Base-by-base conservation (phyloP, 345 rosid genomes). In the Physaria fendleri region DNA sequence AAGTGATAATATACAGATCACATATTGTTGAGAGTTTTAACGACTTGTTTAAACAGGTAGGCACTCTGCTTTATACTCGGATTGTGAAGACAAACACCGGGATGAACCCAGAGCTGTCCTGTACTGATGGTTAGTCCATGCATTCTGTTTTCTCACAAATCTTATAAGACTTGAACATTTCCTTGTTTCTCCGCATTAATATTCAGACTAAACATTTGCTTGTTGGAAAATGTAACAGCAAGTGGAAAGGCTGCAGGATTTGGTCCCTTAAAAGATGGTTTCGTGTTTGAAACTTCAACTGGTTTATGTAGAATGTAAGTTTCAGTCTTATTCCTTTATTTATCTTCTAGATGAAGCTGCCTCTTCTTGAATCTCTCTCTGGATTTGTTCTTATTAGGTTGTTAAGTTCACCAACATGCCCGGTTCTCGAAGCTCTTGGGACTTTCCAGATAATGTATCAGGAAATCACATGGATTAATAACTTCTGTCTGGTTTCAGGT, bases 351-450 rank as follows among this genome's bases (percentile, higher is more conserved):
- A 49, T 16, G 15, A 5, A 15, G 34, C 2, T 3, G 5, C 40
- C 16, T 18, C 56, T 17, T 50, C 56, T 16, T 12, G 56, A 51
- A 12, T 30, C 40, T 11, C 9, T 50, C 16, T 28, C 32, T 12
- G 2, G n/a, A n/a, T 5, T 51, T 51, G 0, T 32, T 3, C 40
- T 50, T 30, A 50, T 49, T 51, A 51, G 56, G 56, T 51, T 51
- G 23, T 18, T 51, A 27, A 51, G 56, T 12, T 51, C 56, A 51
- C 56, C 56, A 51, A 51, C 56, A 30, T 51, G 40, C 56, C 56
- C 40, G 0, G 56, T 51, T 17, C 56, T 51, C 6, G 56, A 32
- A 32, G 38, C 56, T 51, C 56, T 51, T 32, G 56, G 56, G 1
- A 51, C n/a, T n/a, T 32, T 32, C 6, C 3, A 10, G 18, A 5